Conservation (phyloP, 495 filamentous ascomycete species). For the Achaetomiella virescens region DNA sequence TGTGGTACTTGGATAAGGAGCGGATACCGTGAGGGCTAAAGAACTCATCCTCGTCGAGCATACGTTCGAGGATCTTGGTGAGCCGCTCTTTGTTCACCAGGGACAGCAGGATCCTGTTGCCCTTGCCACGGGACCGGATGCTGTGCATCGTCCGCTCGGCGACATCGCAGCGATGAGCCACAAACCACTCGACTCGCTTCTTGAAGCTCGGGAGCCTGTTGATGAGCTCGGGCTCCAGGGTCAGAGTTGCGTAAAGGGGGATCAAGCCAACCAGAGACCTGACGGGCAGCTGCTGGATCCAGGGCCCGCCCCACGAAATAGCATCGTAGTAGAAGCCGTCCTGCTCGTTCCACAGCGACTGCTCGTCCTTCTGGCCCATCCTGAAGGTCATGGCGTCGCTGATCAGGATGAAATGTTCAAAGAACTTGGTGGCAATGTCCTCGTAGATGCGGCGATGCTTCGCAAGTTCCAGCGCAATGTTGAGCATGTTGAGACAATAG, state of each 20-base stretch:
- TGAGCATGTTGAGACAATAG: slow-evolving; percentile 91
- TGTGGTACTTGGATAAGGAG: slow-evolving; percentile 88
- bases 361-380: slow-evolving; percentile 63
- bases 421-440: slow-evolving; percentile 97
- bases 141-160: slow-evolving; percentile 89
- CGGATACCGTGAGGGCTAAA: slow-evolving; percentile 84
- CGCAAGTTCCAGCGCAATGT: slow-evolving; percentile 88
- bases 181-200: slow-evolving; percentile 85
- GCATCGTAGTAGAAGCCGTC: slow-evolving; percentile 98
- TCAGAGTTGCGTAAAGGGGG: slow-evolving; percentile 84
- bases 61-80: slow-evolving; percentile 75
- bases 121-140: slow-evolving; percentile 82
- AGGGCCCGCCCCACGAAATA: slow-evolving; percentile 89
- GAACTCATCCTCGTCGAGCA: slow-evolving; percentile 94
- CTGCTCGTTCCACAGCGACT: slow-evolving; percentile 89
- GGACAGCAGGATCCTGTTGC: slow-evolving; percentile 73
- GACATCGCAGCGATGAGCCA: slow-evolving; percentile 75
- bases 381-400: slow-evolving; percentile 96
- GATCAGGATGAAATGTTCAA: slow-evolving; percentile 96
- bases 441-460: slow-evolving; percentile 96
- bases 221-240: slow-evolving; percentile 87
- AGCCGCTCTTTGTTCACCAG: slow-evolving; percentile 86
- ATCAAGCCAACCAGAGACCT: slow-evolving; percentile 89
- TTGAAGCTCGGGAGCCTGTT: slow-evolving; percentile 92
- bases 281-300: slow-evolving; percentile 86